Evolutionary conservation across 768 basidiomycete species (phyloP), one percentile per base, ranked within the genome.

Genomic region (Mrakia hoshinonis): DNA sequence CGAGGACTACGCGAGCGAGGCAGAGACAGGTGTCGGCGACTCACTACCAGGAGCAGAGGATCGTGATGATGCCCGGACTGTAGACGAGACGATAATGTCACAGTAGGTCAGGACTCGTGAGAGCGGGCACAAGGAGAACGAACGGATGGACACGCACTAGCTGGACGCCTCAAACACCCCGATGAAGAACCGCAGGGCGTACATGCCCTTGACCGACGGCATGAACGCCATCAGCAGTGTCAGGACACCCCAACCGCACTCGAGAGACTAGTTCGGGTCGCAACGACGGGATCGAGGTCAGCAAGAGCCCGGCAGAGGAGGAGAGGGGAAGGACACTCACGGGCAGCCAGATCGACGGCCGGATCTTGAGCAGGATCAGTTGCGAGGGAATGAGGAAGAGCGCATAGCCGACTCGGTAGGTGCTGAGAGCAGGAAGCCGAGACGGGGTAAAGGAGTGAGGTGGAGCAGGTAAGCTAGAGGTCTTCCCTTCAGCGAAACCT

Each of bases 111-210:
- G n/a, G 22, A 6, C 22, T 39, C 29, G 38, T 22, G 9, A 34
- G 31, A 22, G 60, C 18, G 5, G 22, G 51, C 22, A 62, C 71
- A 75, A 15, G 43, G 43, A 43, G 15, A 15, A 58, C 75, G 68
- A 29, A 72, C 77, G 10, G 77, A n/a, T n/a, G n/a, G n/a, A n/a
- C n/a, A n/a, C n/a, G n/a, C n/a, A 76, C 55, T 78, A 78, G 15
- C 69, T 67, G 29, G 73, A 75, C 0, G 75, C 72, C 54, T 77
- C 77, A 38, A 48, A 48, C 7, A 63, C 48, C 5, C 77, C 77
- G 55, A 77, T 76, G 63, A 77, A 76, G 60, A 76, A 75, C 22
- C 77, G 66, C 4, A 77, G 63, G 31, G 66, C 75, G 55, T 76
- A 76, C 54, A 76, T 72, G 22, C 58, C 55, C 20, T 67, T 73